Evolutionary conservation across 2,329 filamentous ascomycete species (phyloP).

Genomic region (Sporothrix mexicana): DNA sequence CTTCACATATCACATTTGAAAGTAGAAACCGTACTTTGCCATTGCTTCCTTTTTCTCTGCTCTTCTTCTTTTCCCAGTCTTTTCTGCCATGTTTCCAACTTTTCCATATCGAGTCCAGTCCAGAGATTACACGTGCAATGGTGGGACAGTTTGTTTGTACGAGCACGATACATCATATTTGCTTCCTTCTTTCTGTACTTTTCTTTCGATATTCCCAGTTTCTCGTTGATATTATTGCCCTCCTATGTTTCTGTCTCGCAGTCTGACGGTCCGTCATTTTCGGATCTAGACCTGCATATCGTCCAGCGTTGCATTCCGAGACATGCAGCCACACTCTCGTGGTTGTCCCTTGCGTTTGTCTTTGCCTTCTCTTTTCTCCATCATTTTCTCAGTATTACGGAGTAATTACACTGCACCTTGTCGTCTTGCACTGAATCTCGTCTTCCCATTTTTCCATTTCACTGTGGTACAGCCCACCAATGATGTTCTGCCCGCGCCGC

Average conservation of each 20-base stretch:
- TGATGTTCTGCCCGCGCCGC: constrained; percentile 14
- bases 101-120: background rate
- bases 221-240: background rate
- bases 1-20: background rate
- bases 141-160: background rate
- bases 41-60: background rate
- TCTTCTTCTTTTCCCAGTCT: background rate
- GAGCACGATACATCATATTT: background rate
- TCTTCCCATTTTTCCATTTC: background rate
- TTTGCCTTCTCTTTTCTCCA: no score
- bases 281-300: background rate
- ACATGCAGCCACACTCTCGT: background rate
- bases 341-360: background rate
- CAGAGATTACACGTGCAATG: background rate
- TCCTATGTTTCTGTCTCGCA: constrained; percentile 5
- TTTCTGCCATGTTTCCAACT: no score
- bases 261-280: constrained; percentile 4
- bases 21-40: background rate
- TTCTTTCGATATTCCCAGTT: no score
- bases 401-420: background rate
- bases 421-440: background rate
- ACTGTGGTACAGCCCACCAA: background rate
- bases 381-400: background rate
- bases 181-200: constrained; percentile 9
- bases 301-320: constrained; percentile 4